These are phyloP conservation scores for Exophiala sideris DNA, from an alignment of 2,329 filamentous ascomycete genomes.

Conservation along the genomic window DNA sequence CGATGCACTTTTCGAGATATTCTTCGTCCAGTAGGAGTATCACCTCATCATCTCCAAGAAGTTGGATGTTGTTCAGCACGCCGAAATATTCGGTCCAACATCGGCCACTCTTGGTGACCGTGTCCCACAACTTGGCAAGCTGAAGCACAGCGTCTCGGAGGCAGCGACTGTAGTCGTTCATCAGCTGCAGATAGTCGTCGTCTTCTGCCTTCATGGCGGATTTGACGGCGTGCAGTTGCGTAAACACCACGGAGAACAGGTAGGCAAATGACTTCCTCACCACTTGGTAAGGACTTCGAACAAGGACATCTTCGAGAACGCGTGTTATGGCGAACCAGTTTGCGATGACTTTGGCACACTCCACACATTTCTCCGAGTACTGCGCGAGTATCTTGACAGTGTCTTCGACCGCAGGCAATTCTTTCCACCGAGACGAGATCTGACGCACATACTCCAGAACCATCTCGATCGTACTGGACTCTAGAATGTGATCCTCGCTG, in stretches of 20 bases:
- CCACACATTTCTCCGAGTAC: conserved; percentile 26
- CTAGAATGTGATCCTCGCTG: conserved; percentile 46
- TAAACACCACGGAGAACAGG: conserved; percentile 18
- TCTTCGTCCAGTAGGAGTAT: conserved; percentile 58
- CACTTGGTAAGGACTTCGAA: conserved; percentile 19
- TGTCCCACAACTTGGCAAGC: conserved; percentile 18
- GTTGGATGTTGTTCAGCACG: conserved; percentile 64
- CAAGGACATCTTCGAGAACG: conserved; percentile 21
- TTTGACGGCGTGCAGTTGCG: conserved; percentile 12
- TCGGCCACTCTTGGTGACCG: conserved; percentile 35
- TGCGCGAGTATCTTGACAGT: conserved; percentile 61
- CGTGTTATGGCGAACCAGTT: conserved; percentile 17
- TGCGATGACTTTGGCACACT: conserved; percentile 23
- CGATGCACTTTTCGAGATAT: conserved; percentile 58
- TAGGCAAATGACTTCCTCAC: conserved; percentile 22
- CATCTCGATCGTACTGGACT: conserved; percentile 42
- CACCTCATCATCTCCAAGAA: conserved; percentile 58
- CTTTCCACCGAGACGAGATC: conserved; percentile 68
- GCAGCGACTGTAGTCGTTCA: conserved; percentile 6
- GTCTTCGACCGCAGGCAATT: conserved; percentile 59
- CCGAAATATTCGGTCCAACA: conserved; percentile 77
- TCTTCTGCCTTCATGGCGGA: not conserved
- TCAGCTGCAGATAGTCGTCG: conserved; percentile 1
- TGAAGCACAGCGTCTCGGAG: conserved; percentile 13
- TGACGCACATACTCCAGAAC: conserved; percentile 66